Percentiles rank a stretch among this genome's conserved stretches.
Evolutionary conservation across 192 early-diverging fungal genomes (phyloP).

Genomic region (Podochytrium sp.): DNA sequence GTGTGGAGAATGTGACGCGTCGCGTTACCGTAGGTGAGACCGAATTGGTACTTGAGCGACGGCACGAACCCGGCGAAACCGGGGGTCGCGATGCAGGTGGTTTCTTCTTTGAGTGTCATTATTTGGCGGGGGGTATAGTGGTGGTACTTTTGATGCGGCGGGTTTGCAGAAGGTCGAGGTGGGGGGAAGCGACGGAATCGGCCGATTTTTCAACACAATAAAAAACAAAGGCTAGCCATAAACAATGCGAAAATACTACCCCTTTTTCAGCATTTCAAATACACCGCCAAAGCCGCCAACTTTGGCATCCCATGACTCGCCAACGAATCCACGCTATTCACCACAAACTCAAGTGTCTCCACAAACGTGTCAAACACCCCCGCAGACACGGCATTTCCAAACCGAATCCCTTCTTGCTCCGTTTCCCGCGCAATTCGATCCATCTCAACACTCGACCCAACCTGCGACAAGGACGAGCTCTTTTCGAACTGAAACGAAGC

Average conservation of each 20-base stretch:
- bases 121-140: background rate
- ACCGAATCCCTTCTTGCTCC: background rate
- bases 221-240: background rate
- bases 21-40: conserved; percentile 60
- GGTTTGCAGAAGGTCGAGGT: background rate
- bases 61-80: conserved; percentile 60
- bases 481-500: background rate
- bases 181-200: too few species aligned
- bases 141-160: background rate
- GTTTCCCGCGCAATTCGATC: background rate
- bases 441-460: background rate
- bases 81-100: conserved; percentile 51
- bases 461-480: background rate
- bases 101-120: conserved; percentile 44
- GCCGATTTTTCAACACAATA: background rate
- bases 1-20: conserved; percentile 55
- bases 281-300: conserved; percentile 18
- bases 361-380: background rate
- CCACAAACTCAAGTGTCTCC: conserved; percentile 16
- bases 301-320: conserved; percentile 33
- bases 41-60: conserved; percentile 53
- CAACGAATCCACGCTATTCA: background rate
- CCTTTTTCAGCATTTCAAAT: background rate
- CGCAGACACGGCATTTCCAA: background rate
- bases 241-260: background rate